These are phyloP conservation scores for Neurospora sp. DNA, from an alignment of 495 filamentous ascomycete genomes.

Conservation along the genomic window DNA sequence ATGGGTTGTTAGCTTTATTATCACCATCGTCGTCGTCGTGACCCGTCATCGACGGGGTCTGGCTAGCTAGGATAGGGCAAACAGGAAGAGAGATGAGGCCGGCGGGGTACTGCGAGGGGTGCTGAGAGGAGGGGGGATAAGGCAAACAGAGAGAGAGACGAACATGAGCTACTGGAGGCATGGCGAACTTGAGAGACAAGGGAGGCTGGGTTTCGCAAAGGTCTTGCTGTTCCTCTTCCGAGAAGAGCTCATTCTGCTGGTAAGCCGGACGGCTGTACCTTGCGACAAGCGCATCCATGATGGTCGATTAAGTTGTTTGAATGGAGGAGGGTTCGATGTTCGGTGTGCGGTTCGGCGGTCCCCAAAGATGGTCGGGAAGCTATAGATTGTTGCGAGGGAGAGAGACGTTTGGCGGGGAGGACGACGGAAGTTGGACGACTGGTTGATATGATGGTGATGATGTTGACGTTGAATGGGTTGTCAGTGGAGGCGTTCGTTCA, in stretches of 20 bases:
- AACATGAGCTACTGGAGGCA: slow-evolving; percentile 91
- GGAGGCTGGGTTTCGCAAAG: slow-evolving; percentile 53
- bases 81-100: background rate
- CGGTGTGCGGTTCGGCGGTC: background rate
- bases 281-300: slow-evolving; percentile 88
- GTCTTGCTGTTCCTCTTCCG: slow-evolving; percentile 67
- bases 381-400: background rate
- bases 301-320: background rate
- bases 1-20: background rate
- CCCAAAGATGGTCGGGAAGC: background rate
- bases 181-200: slow-evolving; percentile 78
- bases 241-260: slow-evolving; percentile 60
- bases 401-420: background rate
- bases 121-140: background rate
- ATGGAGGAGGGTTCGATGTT: background rate
- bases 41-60: background rate
- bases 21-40: slow-evolving; percentile 2
- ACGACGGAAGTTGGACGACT: background rate
- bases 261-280: slow-evolving; percentile 66
- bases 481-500: background rate
- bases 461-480: background rate
- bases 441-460: background rate
- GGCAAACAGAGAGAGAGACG: slow-evolving; percentile 16
- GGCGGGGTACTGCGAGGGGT: background rate
- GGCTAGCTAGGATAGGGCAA: background rate